Conservation (phyloP, 805 yeast species). For the Naumovozyma castellii region DNA sequence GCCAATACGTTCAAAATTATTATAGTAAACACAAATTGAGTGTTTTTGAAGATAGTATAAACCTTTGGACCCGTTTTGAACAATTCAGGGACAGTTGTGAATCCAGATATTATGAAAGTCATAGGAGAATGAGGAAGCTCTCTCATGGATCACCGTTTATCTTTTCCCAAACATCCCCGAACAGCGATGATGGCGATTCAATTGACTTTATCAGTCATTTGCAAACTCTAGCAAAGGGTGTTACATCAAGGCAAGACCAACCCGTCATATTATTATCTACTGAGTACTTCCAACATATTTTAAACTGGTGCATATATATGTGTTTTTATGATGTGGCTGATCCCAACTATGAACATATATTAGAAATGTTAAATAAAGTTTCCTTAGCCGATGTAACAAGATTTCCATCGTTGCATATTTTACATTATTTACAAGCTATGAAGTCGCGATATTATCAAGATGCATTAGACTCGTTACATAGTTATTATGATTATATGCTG, state of each 20-base stretch:
- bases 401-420: conserved; percentile 21
- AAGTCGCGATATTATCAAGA: conserved; percentile 18
- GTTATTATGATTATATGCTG: conserved; percentile 67
- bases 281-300: conserved; percentile 1
- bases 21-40: conserved; percentile 9
- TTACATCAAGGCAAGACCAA: too few relatives aligned
- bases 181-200: too few relatives aligned
- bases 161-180: not conserved
- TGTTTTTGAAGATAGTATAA: conserved; percentile 10
- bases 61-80: not conserved
- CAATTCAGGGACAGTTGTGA: not conserved
- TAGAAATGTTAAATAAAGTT: conserved; percentile 3
- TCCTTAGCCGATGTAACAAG: conserved; percentile 17
- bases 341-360: not conserved
- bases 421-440: conserved; percentile 16
- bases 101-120: not conserved
- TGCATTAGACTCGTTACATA: conserved; percentile 44
- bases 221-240: too few relatives aligned
- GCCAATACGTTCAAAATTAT: conserved; percentile 11
- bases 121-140: conserved; percentile 1
- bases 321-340: not conserved
- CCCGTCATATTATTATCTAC: not conserved
- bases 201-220: too few relatives aligned
- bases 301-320: not conserved
- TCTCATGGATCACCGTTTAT: not conserved